phyloP scores from a whole-genome alignment of 495 filamentous ascomycete genomes.

The Xylaria venustula region DNA sequence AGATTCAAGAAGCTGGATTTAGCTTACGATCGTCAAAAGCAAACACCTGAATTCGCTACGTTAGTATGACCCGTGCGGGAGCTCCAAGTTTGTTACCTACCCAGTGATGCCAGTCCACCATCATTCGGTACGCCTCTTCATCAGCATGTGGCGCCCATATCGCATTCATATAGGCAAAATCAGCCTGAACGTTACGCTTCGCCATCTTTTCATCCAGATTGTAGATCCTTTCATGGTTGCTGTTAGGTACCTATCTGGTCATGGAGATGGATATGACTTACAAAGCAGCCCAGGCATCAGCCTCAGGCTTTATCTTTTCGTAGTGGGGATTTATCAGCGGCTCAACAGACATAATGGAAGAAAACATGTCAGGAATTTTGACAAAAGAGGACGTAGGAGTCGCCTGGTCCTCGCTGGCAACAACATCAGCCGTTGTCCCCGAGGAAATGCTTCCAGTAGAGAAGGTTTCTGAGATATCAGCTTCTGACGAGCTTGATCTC shows the following conservation, averaged over 20 bases:
- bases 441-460: background rate
- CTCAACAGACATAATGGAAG: conserved; percentile 4
- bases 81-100: background rate
- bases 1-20: background rate
- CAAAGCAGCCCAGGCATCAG: background rate
- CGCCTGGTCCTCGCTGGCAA: background rate
- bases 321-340: background rate
- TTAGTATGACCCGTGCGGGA: background rate
- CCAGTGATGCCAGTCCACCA: conserved; percentile 12
- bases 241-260: background rate
- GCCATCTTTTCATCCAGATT: background rate
- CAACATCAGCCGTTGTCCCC: background rate
- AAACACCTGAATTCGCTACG: background rate
- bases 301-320: background rate
- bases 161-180: background rate
- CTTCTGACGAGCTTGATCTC: background rate
- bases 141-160: conserved; percentile 1
- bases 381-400: background rate
- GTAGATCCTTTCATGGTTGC: background rate
- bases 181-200: background rate
- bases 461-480: background rate
- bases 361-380: conserved; percentile 6
- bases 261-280: background rate
- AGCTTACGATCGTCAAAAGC: conserved; percentile 1
- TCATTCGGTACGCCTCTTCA: background rate